Percentiles rank a stretch among this genome's conserved stretches.
These are phyloP conservation scores for Tolypocladium guangdongense DNA, from an alignment of 2,329 filamentous ascomycete species.

Conservation along the genomic window DNA sequence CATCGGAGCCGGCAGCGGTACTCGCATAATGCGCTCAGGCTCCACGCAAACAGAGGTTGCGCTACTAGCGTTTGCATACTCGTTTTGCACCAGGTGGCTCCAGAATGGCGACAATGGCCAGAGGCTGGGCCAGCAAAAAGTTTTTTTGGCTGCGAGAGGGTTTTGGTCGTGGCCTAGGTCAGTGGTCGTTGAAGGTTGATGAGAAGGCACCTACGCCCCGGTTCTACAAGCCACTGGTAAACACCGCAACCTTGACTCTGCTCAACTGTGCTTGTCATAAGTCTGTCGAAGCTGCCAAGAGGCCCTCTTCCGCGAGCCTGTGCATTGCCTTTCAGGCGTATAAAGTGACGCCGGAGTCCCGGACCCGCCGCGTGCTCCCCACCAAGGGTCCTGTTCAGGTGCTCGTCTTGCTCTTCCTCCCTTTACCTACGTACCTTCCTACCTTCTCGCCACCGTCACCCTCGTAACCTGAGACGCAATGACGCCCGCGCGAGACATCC, in stretches of 20 bases:
- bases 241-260: background rate
- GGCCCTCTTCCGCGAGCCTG: background rate
- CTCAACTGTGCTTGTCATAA: too few species aligned
- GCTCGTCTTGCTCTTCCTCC: background rate
- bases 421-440: background rate
- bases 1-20: background rate
- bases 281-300: too few species aligned
- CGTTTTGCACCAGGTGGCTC: background rate
- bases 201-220: too few species aligned
- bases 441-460: background rate
- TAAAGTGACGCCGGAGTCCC: slow-evolving; percentile 1
- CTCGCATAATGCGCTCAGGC: background rate
- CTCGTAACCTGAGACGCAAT: slow-evolving; percentile 14
- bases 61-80: background rate
- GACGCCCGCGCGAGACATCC: slow-evolving; percentile 37
- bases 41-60: background rate
- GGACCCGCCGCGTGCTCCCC: background rate
- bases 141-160: background rate
- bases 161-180: too few species aligned
- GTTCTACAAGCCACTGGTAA: too few species aligned
- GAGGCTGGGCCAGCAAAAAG: background rate
- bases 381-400: background rate
- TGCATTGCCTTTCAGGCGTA: background rate
- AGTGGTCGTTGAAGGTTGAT: too few species aligned
- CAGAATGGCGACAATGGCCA: background rate